These are phyloP conservation scores for Ceratocystis huliohia DNA, from an alignment of 2,329 filamentous ascomycete species.

Conservation along the genomic window DNA sequence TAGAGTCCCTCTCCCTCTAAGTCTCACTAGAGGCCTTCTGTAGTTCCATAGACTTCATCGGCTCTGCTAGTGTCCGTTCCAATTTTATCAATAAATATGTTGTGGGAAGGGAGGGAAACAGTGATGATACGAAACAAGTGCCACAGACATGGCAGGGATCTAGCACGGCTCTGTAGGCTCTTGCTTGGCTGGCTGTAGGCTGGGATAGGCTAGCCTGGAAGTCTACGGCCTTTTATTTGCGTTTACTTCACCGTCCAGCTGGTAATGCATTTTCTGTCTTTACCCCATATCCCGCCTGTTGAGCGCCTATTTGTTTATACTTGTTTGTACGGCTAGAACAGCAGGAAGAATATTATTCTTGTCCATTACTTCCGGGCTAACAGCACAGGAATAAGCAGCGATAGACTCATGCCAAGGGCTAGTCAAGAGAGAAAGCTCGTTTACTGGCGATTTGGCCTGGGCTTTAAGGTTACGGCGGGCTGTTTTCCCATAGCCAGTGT, in stretches of 20 bases:
- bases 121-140: constrained; percentile 18
- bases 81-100: background rate
- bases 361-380: too few species aligned
- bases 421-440: background rate
- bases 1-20: background rate
- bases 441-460: background rate
- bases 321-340: too few species aligned
- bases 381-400: background rate
- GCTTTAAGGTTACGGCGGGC: background rate
- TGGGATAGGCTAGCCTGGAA: too few species aligned
- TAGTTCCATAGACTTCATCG: background rate
- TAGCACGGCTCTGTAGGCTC: background rate
- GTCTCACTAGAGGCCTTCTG: background rate
- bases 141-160: constrained; percentile 15
- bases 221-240: too few species aligned
- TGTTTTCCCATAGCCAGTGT: background rate
- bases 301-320: too few species aligned
- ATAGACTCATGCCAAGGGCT: background rate
- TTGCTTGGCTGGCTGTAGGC: background rate
- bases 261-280: too few species aligned
- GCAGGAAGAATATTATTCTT: too few species aligned
- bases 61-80: background rate
- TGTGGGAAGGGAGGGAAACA: constrained; percentile 16
- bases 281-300: too few species aligned
- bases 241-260: too few species aligned